Conservation (phyloP, 148 eudicot species). For the Rhododendron simsii region DNA sequence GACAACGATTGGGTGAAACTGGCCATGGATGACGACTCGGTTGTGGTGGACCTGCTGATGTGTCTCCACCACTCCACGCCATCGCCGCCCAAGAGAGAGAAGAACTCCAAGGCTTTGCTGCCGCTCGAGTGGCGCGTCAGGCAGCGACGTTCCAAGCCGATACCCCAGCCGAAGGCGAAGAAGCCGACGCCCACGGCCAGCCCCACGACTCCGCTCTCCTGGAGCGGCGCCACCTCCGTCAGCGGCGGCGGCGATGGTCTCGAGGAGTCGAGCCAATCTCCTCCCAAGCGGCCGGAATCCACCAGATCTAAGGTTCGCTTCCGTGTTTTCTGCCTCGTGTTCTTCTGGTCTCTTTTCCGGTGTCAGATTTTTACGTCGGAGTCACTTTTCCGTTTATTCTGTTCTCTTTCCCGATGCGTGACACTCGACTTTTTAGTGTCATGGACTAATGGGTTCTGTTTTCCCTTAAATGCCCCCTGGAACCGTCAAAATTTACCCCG, state of each 20-base stretch:
- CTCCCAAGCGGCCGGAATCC: constrained; percentile 4
- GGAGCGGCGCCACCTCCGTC: constrained; percentile 36
- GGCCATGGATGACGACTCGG: constrained; percentile 27
- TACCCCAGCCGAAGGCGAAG: not conserved
- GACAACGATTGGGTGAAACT: constrained; percentile 36
- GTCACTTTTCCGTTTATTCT: not conserved
- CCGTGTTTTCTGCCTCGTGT: not conserved
- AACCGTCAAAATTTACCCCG: constrained; percentile 9
- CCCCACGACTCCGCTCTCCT: constrained; percentile 51
- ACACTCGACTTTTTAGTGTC: constrained; percentile 12
- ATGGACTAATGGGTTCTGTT: not conserved
- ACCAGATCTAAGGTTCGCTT: constrained; percentile 40
- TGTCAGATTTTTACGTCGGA: not conserved
- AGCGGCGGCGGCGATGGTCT: constrained; percentile 28
- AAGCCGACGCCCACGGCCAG: constrained; percentile 27
- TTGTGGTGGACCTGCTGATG: constrained; percentile 36
- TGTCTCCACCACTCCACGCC: constrained; percentile 8
- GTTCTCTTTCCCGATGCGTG: not conserved
- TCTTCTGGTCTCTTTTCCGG: not conserved
- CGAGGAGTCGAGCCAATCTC: constrained; percentile 32
- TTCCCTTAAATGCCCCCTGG: constrained; percentile 17
- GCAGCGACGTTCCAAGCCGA: constrained; percentile 26
- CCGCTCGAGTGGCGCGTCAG: constrained; percentile 38
- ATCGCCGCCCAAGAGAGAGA: not conserved
- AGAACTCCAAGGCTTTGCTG: not conserved